Evolutionary conservation across 2,329 filamentous ascomycete genomes (phyloP).

Genomic region (Penicillium sp.): DNA sequence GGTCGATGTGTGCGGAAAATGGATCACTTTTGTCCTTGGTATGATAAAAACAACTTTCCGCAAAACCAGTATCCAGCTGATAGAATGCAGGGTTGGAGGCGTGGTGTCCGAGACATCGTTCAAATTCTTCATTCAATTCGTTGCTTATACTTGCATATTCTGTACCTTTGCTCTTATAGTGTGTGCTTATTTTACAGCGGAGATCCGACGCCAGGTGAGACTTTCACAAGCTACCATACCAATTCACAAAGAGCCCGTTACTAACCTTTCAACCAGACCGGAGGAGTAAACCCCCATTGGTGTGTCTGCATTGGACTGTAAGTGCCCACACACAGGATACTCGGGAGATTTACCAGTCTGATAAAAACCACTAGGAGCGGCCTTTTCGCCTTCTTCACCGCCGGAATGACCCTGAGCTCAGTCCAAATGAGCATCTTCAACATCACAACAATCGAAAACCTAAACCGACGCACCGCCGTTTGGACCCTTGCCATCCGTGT

Average conservation of each 20-base stretch:
- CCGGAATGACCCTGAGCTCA: conserved; percentile 73
- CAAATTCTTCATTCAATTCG: conserved; percentile 92
- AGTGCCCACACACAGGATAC: conserved; percentile 23
- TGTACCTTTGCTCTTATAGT: conserved; percentile 65
- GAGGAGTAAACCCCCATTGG: conserved; percentile 58
- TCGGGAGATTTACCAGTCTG: conserved; percentile 8
- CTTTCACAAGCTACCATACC: neutral
- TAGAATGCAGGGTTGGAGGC: conserved; percentile 70
- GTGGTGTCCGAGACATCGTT: conserved; percentile 82
- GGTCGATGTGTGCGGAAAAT: conserved; percentile 82
- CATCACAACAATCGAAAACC: conserved; percentile 78
- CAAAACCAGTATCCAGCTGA: conserved; percentile 7
- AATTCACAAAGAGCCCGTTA: neutral
- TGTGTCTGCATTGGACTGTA: conserved; percentile 65
- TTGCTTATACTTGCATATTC: conserved; percentile 68
- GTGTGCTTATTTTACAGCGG: conserved; percentile 62
- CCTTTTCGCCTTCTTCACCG: conserved; percentile 78
- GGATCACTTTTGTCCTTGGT: conserved; percentile 93
- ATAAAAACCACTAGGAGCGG: conserved; percentile 45
- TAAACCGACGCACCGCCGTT: conserved; percentile 61
- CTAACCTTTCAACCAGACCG: conserved; percentile 30
- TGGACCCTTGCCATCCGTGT: conserved; percentile 75
- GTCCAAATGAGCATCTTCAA: conserved; percentile 70
- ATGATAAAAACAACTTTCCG: conserved; percentile 1
- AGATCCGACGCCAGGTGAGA: conserved; percentile 51